Conservation (phyloP, 177 flowering plant genomes). For the Vitis hybrid region DNA sequence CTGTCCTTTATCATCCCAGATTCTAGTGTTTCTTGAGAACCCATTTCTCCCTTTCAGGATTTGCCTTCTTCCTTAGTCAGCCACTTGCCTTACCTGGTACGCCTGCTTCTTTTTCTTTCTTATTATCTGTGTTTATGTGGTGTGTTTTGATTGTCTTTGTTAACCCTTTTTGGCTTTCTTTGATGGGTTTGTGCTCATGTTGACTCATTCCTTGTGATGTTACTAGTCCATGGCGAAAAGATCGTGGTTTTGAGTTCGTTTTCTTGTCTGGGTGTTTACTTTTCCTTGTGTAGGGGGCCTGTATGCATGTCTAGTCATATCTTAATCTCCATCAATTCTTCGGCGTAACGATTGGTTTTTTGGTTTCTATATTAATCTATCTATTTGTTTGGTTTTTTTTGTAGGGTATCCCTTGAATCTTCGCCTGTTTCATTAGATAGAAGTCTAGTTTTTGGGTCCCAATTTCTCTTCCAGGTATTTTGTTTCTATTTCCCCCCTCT, state of each 20-base stretch:
- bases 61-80: background rate
- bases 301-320: no score
- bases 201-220: background rate
- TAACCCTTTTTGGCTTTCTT: background rate
- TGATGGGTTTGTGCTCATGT: background rate
- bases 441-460: no score
- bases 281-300: no score
- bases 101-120: background rate
- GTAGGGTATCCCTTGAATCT: background rate
- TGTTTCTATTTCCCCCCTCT: no score
- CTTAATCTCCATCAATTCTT: no score
- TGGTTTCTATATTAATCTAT: background rate
- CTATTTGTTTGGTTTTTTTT: background rate
- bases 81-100: slow-evolving; percentile 25
- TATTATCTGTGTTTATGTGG: background rate
- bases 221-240: background rate
- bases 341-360: no score
- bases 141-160: background rate
- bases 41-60: slow-evolving; percentile 8
- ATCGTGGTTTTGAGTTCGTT: no score
- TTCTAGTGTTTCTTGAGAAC: slow-evolving; percentile 12
- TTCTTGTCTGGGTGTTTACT: no score
- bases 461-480: no score
- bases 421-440: no score
- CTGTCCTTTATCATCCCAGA: slow-evolving; percentile 8